Percentiles rank a stretch among this genome's conserved stretches.
Conservation (phyloP, 768 basidiomycete species). For the Leccinum variicolor region DNA sequence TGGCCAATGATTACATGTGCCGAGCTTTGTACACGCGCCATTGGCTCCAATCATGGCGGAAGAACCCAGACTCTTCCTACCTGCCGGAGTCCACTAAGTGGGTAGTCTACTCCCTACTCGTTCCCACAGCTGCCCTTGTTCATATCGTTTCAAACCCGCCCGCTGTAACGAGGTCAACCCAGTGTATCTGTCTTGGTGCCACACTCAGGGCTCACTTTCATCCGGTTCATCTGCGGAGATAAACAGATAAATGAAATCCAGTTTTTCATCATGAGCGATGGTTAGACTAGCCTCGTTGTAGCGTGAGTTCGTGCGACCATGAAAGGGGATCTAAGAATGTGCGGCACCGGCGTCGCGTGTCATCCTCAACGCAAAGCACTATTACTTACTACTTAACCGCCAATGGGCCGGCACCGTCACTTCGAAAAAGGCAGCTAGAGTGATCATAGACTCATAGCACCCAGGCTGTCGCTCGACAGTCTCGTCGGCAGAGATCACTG, state of each 20-base stretch:
- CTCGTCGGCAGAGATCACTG: neutral
- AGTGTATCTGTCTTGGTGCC: neutral
- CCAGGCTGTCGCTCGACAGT: neutral
- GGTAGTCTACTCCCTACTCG: neutral
- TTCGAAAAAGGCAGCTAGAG: conserved; percentile 5
- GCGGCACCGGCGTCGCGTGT: neutral
- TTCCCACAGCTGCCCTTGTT: neutral
- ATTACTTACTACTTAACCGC: neutral
- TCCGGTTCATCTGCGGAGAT: conserved; percentile 24
- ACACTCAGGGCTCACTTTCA: conserved; percentile 1
- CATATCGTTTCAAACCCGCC: neutral
- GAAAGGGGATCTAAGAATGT: conserved; percentile 1
- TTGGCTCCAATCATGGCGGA: neutral
- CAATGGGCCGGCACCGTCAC: conserved; percentile 9
- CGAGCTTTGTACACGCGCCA: neutral
- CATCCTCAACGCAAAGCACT: neutral
- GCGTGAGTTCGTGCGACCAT: conserved; percentile 3
- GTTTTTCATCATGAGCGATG: neutral
- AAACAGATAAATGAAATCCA: conserved; percentile 13
- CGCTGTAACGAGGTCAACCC: conserved; percentile 20
- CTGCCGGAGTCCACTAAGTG: neutral
- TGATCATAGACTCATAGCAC: neutral
- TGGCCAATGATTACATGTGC: neutral
- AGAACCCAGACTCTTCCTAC: neutral
- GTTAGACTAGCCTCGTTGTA: conserved; percentile 7